Evolutionary conservation across 768 basidiomycete species (phyloP).

Genomic region (Fomitopsis pulvina): DNA sequence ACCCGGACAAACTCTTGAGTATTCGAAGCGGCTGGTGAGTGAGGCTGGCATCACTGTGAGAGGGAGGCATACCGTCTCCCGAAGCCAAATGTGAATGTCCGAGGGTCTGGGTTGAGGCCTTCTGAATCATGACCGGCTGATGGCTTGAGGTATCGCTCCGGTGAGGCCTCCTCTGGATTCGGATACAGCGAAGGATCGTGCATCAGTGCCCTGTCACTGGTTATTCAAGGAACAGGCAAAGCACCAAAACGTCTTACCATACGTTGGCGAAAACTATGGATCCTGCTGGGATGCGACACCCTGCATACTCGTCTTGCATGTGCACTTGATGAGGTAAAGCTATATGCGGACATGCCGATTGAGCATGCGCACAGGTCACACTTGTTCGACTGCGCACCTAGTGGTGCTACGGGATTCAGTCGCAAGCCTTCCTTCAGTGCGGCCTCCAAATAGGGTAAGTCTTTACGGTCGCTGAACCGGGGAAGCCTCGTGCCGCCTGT

Average conservation of each 20-base stretch:
- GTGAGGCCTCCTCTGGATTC: constrained; percentile 34
- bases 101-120: constrained; percentile 1
- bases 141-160: constrained; percentile 35
- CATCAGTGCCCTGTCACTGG: constrained; percentile 27
- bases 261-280: constrained; percentile 48
- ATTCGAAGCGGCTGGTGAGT: no score
- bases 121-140: not conserved
- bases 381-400: constrained; percentile 6
- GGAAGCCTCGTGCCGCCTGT: not conserved
- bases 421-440: constrained; percentile 20
- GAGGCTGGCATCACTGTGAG: no score
- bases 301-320: constrained; percentile 49
- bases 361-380: not conserved
- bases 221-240: not conserved
- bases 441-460: constrained; percentile 7
- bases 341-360: not conserved
- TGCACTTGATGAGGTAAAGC: not conserved
- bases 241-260: constrained; percentile 23
- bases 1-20: no score
- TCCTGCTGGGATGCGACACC: constrained; percentile 54
- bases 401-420: constrained; percentile 22
- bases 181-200: constrained; percentile 32
- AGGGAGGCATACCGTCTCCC: constrained; percentile 1
- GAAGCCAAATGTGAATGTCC: not conserved
- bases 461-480: not conserved